Percentiles rank a stretch among this genome's conserved stretches.
Conservation (phyloP, 1,284 basidiomycete species). For the Moesziomyces parantarcticus region DNA sequence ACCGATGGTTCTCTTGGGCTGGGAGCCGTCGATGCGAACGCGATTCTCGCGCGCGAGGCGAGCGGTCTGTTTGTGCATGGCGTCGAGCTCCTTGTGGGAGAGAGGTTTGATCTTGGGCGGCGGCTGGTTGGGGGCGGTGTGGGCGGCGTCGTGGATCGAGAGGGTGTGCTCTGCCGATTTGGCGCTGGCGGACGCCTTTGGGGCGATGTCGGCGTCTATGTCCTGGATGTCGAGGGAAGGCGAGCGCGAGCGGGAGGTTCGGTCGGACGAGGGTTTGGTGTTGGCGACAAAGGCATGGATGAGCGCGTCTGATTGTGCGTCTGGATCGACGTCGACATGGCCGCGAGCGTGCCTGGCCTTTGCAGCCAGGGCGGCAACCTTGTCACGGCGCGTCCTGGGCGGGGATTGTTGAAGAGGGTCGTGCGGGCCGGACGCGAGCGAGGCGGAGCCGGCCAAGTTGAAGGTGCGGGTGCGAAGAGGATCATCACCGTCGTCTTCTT, state of each 20-base stretch:
- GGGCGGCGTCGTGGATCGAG: no score
- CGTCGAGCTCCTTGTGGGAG: conserved; percentile 56
- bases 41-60: conserved; percentile 56
- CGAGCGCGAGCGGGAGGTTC: conserved; percentile 25
- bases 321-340: not conserved
- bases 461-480: conserved; percentile 24
- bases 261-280: conserved; percentile 8
- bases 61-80: conserved; percentile 59
- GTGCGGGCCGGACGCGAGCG: not conserved
- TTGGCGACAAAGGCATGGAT: conserved; percentile 28
- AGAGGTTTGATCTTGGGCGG: conserved; percentile 49
- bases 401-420: not conserved
- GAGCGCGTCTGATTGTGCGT: conserved; percentile 17
- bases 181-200: not conserved
- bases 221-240: conserved; percentile 37
- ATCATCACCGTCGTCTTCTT: conserved; percentile 11
- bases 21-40: conserved; percentile 21
- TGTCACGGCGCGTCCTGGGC: conserved; percentile 19
- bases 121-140: conserved; percentile 8
- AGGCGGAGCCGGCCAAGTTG: conserved; percentile 23
- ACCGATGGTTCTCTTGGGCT: conserved; percentile 50
- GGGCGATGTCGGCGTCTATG: conserved; percentile 37
- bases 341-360: conserved; percentile 19
- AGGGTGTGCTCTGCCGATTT: not conserved
- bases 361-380: conserved; percentile 39